Evolutionary conservation across 495 filamentous ascomycete species (phyloP), one percentile per base, ranked within the genome.

Genomic region (Aspergillus ostianus): DNA sequence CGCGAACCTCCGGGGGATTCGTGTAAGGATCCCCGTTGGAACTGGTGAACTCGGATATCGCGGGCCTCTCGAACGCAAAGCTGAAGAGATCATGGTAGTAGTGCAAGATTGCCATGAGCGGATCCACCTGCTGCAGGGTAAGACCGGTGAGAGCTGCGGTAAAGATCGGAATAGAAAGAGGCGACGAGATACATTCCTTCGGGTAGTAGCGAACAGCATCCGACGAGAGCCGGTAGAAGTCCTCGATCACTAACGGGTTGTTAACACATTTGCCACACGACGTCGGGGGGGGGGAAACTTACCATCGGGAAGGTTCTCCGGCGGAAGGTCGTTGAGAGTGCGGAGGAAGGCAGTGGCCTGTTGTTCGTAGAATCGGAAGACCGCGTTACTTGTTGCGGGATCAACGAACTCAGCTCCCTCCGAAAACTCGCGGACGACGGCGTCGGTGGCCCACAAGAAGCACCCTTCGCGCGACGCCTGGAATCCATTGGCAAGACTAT

Each of bases 381-480:
- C 93, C 55, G 90, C 86, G 50, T 88, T 82, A n/a, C 89, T 89
- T n/a, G 90, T 94, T n/a, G 80, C 73, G 21, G 85, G 78, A 49
- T 92, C 87, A n/a, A 97, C 90, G 53, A 86, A 82, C 59, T 96
- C 92, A 48, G 87, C 85, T 48, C 93, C 93, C 56, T 92, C 89
- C 0, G 91, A 91, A 70, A 97, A 99, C 67, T 99, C 94, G 47
- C 95, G 89, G 18, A 98, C 82, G 61, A 99, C 93, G 12, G 94
- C 89, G 62, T 91, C 91, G 3, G 93, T 96, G 23, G 92, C 93
- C 94, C 94, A 99, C 45, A 99, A 77, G 80, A 99, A 98, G 72
- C 93, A 97, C 19, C 94, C 95, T 73, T 98, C 93, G 47, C 87
- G 87, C 3, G 93, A 96, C 15, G 82, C 83, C 47, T 89, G 80